Percentiles rank a stretch among this genome's conserved stretches.
phyloP scores from a whole-genome alignment of 768 basidiomycete genomes.

The Melanogaster broomeanus region DNA sequence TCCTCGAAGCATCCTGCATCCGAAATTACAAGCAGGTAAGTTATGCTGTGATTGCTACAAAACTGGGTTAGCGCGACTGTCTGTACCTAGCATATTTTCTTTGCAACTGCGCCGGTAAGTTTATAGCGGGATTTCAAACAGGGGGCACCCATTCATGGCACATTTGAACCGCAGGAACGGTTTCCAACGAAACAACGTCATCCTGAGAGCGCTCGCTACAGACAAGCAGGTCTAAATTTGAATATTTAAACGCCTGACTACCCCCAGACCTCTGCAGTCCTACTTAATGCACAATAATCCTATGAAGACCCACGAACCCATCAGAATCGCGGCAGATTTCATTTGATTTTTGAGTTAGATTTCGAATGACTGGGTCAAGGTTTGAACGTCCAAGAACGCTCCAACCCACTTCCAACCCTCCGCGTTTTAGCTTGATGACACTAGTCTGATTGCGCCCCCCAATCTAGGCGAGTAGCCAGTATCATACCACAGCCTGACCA shows the following conservation, averaged over 20 bases:
- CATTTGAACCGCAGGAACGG: constrained; percentile 9
- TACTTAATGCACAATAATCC: too few relatives aligned
- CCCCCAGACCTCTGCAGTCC: too few relatives aligned
- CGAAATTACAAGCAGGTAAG: too few relatives aligned
- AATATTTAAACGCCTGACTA: background rate
- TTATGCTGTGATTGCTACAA: background rate
- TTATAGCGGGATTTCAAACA: background rate
- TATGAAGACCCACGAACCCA: too few relatives aligned
- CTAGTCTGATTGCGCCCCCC: background rate
- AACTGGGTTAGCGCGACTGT: background rate
- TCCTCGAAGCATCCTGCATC: too few relatives aligned
- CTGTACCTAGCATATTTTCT: background rate
- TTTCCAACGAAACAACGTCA: constrained; percentile 29
- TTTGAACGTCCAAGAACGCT: too few relatives aligned
- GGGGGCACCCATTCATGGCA: constrained; percentile 4
- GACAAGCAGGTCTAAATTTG: constrained; percentile 7
- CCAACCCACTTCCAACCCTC: too few relatives aligned
- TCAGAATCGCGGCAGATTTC: too few relatives aligned
- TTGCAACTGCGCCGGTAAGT: background rate
- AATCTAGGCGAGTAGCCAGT: background rate
- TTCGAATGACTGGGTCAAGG: too few relatives aligned
- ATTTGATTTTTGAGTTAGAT: too few relatives aligned
- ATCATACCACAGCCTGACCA: background rate
- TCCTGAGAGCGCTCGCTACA: constrained; percentile 9
- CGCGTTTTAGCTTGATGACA: background rate